Percentiles rank a stretch among this genome's conserved stretches.
These are phyloP conservation scores for Scopulariopsis brevicaulis DNA, from an alignment of 2,329 filamentous ascomycete species.

Conservation along the genomic window DNA sequence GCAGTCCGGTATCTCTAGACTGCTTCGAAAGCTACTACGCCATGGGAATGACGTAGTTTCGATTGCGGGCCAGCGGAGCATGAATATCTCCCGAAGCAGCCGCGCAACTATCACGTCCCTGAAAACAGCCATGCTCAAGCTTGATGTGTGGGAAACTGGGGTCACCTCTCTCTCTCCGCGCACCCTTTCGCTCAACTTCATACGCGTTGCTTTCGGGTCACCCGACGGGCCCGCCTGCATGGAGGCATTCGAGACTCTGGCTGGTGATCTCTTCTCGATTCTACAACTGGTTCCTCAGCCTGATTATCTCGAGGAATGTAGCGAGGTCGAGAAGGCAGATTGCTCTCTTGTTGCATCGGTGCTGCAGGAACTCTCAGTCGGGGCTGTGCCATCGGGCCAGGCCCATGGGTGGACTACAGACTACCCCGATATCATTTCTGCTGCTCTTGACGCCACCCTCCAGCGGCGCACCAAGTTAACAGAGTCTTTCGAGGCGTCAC, in stretches of 20 bases:
- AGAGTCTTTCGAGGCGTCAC: constrained; percentile 30
- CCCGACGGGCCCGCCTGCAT: constrained; percentile 6
- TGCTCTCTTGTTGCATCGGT: constrained; percentile 26
- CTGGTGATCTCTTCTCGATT: constrained; percentile 10
- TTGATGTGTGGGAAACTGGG: constrained; percentile 48
- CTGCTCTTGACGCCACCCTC: constrained; percentile 29
- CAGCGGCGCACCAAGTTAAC: constrained; percentile 20
- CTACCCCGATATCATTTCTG: constrained; percentile 40
- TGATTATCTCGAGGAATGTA: constrained; percentile 1
- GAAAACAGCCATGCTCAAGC: constrained; percentile 36
- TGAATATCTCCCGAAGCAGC: constrained; percentile 56
- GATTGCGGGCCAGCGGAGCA: constrained; percentile 52
- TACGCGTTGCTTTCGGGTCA: constrained; percentile 7
- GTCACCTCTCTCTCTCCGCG: constrained; percentile 47
- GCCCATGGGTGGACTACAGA: constrained; percentile 32
- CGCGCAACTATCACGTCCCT: constrained; percentile 44
- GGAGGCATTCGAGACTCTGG: constrained; percentile 7
- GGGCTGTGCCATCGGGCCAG: constrained; percentile 28
- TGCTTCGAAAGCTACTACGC: constrained; percentile 44
- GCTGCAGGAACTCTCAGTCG: constrained; percentile 41
- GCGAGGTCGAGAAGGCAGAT: constrained; percentile 7
- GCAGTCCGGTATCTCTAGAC: constrained; percentile 38
- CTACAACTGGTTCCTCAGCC: constrained; percentile 4
- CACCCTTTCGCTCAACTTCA: constrained; percentile 38
- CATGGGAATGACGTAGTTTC: constrained; percentile 41